Percentiles rank a stretch among this genome's conserved stretches.
phyloP scores from a whole-genome alignment of 495 filamentous ascomycete genomes.

The Tuber aestivum region DNA sequence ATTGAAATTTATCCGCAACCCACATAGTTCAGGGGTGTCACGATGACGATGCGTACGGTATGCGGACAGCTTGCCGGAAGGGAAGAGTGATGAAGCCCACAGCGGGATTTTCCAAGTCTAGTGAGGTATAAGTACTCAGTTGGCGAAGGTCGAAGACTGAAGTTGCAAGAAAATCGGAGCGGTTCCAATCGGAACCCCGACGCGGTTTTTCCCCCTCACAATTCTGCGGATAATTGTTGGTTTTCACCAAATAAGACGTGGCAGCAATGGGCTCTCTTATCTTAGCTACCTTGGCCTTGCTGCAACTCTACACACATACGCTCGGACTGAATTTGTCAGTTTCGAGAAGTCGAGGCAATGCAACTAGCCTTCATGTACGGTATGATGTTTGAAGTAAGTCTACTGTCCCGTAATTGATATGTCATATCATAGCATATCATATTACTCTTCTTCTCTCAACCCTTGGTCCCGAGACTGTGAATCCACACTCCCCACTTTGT shows the following conservation, averaged over 20 bases:
- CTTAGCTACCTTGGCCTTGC: neutral
- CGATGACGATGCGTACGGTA: neutral
- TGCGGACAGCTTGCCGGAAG: neutral
- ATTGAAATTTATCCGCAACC: neutral
- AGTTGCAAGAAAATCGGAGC: neutral
- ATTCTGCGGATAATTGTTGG: neutral
- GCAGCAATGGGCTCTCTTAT: neutral
- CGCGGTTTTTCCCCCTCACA: neutral
- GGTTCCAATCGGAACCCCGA: neutral
- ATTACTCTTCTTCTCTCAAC: neutral
- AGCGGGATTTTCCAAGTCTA: neutral
- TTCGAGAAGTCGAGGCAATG: slow-evolving; percentile 47
- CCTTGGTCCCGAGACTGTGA: neutral
- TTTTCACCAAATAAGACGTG: neutral
- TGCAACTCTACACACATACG: slow-evolving; percentile 8
- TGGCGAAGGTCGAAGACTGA: neutral
- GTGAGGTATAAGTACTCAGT: neutral
- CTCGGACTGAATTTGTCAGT: slow-evolving; percentile 42
- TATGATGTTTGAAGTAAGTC: slow-evolving; percentile 54
- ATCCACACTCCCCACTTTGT: neutral
- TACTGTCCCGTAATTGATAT: neutral
- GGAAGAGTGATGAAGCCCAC: neutral
- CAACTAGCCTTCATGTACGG: slow-evolving; percentile 51
- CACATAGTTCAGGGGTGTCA: neutral
- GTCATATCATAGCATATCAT: slow-evolving; percentile 2